Base-by-base conservation (phyloP, 2,329 filamentous ascomycete species). In the Fusarium sp. region DNA sequence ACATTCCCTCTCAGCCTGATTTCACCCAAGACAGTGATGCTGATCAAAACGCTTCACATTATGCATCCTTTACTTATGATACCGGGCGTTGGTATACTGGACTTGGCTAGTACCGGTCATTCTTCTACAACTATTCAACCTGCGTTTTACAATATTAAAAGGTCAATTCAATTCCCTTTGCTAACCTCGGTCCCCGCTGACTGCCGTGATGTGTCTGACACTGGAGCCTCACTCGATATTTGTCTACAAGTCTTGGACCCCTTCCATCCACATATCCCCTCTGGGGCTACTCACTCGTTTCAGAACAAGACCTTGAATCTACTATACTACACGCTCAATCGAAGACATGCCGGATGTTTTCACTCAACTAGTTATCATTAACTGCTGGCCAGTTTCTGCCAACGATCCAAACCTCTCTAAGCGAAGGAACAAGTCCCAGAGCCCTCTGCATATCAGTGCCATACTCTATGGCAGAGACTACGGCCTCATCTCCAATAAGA, bases 321-420 rank as follows among this genome's bases (percentile, higher is more conserved):
- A 53, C 49, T 53, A 14, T 38, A 18, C 14, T 9, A 15, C 36
- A 35, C 25, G 53, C 55, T 6, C 44, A 50, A 47, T 27, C 55
- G 55, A 44, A 68, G 65, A 68, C 39, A 68, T 68, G 65, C 39
- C 47, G n/a, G 22, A 68, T 68, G 54, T 41, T 17, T 38, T n/a
- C 17, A 41, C 54, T 18, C 45, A 63, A 31, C 18, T 44, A 14
- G 25, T 62, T 33, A 36, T 57, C 8, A 68, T 68, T 29, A 68
- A 46, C 22, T 68, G 57, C 20, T 29, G 58, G 31, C 39, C 45
- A 38, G 39, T 54, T 20, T 22, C 38, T n/a, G 25, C 20, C 36
- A 15, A 55, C 27, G 33, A 41, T 15, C 2, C 29, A 18, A 45
- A 25, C 13, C 36, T 33, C 13, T 38, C 39, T 18, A 63, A 41